Evolutionary conservation across 2,329 filamentous ascomycete genomes (phyloP), one percentile per base, ranked within the genome.

Genomic region (Penicillium freii): DNA sequence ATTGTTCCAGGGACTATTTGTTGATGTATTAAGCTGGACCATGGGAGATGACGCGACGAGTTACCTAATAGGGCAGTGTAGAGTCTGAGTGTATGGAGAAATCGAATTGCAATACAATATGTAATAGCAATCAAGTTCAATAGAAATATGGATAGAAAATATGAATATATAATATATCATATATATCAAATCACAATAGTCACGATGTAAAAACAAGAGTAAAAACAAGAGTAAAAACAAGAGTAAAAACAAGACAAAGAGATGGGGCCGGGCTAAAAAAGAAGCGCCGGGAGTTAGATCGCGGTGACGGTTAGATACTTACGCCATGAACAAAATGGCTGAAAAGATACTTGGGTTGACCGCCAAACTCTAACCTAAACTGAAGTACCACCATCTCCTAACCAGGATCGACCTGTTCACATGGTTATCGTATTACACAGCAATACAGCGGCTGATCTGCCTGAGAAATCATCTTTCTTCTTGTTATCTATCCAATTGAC

Each of bases 181-280:
- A 21, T 39, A 42, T 42, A 39, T 2, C 13, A 34, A 17, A 7
- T 15, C 31, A 25, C 15, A 43, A 43, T 27, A n/a, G 27, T 43
- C 21, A 15, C 19, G 42, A 27, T 44, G 25, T 44, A 29, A 39
- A 45, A 46, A 45, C 50, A 39, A 50, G 52, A 40, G 25, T 44
- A 29, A 39, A 45, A 46, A 45, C 50, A 39, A 50, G 52, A 40
- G 25, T 44, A 29, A 39, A 45, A 46, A 45, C 50, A 39, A 50
- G 52, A 40, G 25, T 44, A 29, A 39, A 45, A 46, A 45, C 50
- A 39, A 50, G 52, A 40, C 40, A 45, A 50, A 42, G 42, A 54
- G 57, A 51, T 58, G 59, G 62, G 61, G 58, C 55, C 55, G 62
- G 66, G 58, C 60, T 65, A 66, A 66, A 63, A 65, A 65, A 68